phyloP scores from a whole-genome alignment of 2,329 filamentous ascomycete species.

The Ceratocystis smalleyi region DNA sequence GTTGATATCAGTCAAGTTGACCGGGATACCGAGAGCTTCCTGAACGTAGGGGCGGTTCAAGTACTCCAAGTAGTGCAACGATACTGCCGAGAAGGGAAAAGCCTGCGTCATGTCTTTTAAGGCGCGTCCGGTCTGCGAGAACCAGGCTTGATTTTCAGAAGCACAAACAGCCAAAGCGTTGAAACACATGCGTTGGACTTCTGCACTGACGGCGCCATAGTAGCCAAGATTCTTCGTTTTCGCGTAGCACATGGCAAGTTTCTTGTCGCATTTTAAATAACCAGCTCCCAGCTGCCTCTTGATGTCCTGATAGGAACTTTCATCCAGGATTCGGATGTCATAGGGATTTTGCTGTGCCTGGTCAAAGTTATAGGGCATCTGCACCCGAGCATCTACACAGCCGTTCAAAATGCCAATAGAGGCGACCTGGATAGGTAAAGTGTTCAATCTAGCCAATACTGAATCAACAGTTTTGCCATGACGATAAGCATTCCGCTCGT shows the following conservation, averaged over 20 bases:
- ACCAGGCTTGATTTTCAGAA: background rate
- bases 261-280: background rate
- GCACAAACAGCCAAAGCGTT: slow-evolving; percentile 19
- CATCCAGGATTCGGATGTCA: slow-evolving; percentile 39
- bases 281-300: slow-evolving; percentile 20
- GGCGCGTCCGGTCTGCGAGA: slow-evolving; percentile 32
- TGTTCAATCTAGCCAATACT: background rate
- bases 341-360: slow-evolving; percentile 53
- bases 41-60: slow-evolving; percentile 45
- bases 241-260: slow-evolving; percentile 13
- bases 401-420: slow-evolving; percentile 59
- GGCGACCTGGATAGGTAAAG: slow-evolving; percentile 31
- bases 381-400: slow-evolving; percentile 48
- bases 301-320: background rate
- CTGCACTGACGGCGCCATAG: slow-evolving; percentile 25
- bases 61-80: slow-evolving; percentile 45
- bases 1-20: slow-evolving; percentile 49
- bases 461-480: background rate
- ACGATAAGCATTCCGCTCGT: slow-evolving; percentile 44
- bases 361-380: slow-evolving; percentile 40
- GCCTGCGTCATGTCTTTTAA: slow-evolving; percentile 47
- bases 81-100: slow-evolving; percentile 44
- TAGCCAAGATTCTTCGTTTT: slow-evolving; percentile 28
- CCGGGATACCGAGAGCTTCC: slow-evolving; percentile 43
- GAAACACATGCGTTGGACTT: slow-evolving; percentile 17